Evolutionary conservation across 306 rosid species (phyloP), one percentile per base, ranked within the genome.

Genomic region (Luffa acutangula): DNA sequence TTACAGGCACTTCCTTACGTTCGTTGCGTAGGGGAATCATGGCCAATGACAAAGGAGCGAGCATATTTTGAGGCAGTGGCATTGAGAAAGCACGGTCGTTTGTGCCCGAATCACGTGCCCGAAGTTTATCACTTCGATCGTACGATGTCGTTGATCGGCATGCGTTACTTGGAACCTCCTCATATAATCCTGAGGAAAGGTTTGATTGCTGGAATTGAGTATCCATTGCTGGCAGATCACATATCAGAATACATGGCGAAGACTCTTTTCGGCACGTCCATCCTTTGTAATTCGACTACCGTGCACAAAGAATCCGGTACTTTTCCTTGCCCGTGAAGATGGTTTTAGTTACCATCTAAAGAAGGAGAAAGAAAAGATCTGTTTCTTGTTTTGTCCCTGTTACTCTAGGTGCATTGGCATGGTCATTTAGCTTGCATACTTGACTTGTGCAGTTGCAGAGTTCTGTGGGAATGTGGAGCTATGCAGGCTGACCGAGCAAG

Each of bases 41-140:
- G 98, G 98, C 97, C 97, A 3, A 89, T 95, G 93, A 90, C 97
- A 0, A 95, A 85, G 87, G 98, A 95, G 78, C 86, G 97, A 82
- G 97, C 97, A 1, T 92, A 95, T 77, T 95, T 92, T 86, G 98
- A 92, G 89, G 77, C 93, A 2, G 20, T 85, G 82, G 79, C 93
- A 4, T 82, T 94, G 57, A 88, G 72, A 59, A 85, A 86, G 75
- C 83, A 86, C 10, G 80, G 87, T 20, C 76, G 33, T 21, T 79
- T 82, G 48, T 58, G 91, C 79, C 96, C 98, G 13, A 81, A 88
- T 41, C 93, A 94, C 81, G 92, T 88, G 9, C 98, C 98, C 0
- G 91, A 90, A 78, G 93, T 94, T 15, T 90, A 90, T 79, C 98
- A 94, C 81, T 92, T 94, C 73, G 96, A 94, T 60, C 92, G 89